phyloP scores from a whole-genome alignment of 2,329 filamentous ascomycete genomes.

The Fusarium sp. region DNA sequence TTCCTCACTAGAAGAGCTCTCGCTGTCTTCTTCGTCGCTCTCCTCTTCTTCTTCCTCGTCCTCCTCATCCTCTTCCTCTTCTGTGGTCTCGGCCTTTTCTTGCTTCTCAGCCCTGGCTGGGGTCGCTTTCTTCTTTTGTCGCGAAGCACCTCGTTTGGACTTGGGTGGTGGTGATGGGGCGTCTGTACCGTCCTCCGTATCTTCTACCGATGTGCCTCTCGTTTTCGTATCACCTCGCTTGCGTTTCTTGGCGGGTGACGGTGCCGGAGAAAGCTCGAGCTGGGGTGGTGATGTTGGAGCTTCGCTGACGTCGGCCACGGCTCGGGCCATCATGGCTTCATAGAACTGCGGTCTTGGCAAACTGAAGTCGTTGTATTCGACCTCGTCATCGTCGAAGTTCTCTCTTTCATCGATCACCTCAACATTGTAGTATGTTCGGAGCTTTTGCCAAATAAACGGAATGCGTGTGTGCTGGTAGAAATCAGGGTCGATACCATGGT shows the following conservation, averaged over 20 bases:
- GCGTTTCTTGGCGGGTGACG: conserved; percentile 53
- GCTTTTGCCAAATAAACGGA: conserved; percentile 90
- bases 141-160: conserved; percentile 53
- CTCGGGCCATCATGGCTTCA: conserved; percentile 57
- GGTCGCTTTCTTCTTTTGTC: conserved; percentile 56
- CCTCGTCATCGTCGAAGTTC: conserved; percentile 68
- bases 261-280: conserved; percentile 51
- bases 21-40: conserved; percentile 51
- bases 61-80: conserved; percentile 50
- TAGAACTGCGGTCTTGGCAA: conserved; percentile 62
- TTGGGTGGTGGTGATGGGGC: conserved; percentile 48
- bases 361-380: conserved; percentile 72
- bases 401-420: conserved; percentile 87
- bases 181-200: conserved; percentile 58
- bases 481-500: conserved; percentile 80
- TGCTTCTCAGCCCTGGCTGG: conserved; percentile 51
- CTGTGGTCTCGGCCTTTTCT: conserved; percentile 48
- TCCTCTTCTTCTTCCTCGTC: conserved; percentile 40
- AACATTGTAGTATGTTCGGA: conserved; percentile 85
- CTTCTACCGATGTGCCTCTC: conserved; percentile 57
- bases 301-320: conserved; percentile 57
- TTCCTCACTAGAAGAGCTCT: conserved; percentile 46
- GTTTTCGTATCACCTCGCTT: conserved; percentile 55
- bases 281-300: conserved; percentile 57
- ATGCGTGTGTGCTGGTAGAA: conserved; percentile 83